Evolutionary conservation across 805 yeast species (phyloP).

Genomic region (Yarrowia hollandica): DNA sequence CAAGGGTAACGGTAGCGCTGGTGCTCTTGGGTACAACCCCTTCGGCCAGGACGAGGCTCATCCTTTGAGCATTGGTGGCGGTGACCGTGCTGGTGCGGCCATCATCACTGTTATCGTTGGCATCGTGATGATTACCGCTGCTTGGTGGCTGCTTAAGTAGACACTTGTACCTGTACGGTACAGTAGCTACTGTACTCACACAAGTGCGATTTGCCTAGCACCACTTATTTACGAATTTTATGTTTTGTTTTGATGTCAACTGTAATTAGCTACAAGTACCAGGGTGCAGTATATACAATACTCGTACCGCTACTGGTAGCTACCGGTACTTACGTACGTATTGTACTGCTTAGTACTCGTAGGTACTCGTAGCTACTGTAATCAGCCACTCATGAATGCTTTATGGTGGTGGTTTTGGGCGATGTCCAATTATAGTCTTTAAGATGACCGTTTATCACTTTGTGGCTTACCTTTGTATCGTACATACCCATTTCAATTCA

Average conservation of each 20-base stretch:
- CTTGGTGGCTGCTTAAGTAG: conserved; percentile 34
- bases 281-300: too few species aligned
- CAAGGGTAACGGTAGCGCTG: conserved; percentile 66
- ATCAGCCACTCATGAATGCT: too few species aligned
- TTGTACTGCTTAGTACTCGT: too few species aligned
- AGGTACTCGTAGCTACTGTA: too few species aligned
- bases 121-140: conserved; percentile 30
- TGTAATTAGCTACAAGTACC: too few species aligned
- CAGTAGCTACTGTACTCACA: not conserved
- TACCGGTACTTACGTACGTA: too few species aligned
- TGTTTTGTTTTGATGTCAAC: conserved; percentile 12
- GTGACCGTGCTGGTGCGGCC: conserved; percentile 36
- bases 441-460: too few species aligned
- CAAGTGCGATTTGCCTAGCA: not conserved
- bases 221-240: conserved; percentile 23
- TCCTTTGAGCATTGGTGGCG: conserved; percentile 32
- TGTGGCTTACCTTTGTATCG: too few species aligned
- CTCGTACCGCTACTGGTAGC: too few species aligned
- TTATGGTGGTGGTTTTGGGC: too few species aligned
- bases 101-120: conserved; percentile 35
- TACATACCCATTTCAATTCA: not conserved
- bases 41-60: conserved; percentile 27
- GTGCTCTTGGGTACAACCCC: conserved; percentile 40
- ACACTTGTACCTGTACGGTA: too few species aligned
- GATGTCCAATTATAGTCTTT: too few species aligned